Conservation (phyloP, 75 land plant genomes). For the Pinus taeda region DNA sequence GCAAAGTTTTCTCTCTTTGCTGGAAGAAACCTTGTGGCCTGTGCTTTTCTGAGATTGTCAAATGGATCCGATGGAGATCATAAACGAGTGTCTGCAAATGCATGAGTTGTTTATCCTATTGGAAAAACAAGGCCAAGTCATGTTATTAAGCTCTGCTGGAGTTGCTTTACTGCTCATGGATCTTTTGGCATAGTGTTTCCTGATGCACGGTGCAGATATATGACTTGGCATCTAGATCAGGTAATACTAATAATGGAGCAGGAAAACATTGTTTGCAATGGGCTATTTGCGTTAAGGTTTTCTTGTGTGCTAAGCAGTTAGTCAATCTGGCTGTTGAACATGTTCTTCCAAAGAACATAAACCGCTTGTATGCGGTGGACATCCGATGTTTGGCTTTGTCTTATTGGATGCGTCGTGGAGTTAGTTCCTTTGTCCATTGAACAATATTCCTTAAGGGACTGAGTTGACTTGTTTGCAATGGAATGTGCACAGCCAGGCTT, state of each 20-base stretch:
- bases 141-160: background rate
- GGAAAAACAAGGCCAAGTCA: background rate
- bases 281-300: background rate
- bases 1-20: background rate
- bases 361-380: background rate
- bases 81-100: background rate
- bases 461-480: background rate
- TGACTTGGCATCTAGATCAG: background rate
- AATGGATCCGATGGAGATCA: background rate
- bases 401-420: background rate
- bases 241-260: too few species aligned
- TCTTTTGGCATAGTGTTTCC: background rate
- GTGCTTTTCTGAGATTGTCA: background rate
- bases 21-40: background rate
- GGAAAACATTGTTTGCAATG: background rate
- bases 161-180: background rate
- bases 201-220: background rate
- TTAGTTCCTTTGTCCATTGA: constrained; percentile 4
- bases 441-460: background rate
- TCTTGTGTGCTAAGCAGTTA: background rate
- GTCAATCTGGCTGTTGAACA: background rate
- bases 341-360: background rate
- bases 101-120: background rate
- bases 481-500: background rate
- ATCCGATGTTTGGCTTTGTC: constrained; percentile 2